Conservation (phyloP, 2,329 filamentous ascomycete species). For the Sporothrix humicola region DNA sequence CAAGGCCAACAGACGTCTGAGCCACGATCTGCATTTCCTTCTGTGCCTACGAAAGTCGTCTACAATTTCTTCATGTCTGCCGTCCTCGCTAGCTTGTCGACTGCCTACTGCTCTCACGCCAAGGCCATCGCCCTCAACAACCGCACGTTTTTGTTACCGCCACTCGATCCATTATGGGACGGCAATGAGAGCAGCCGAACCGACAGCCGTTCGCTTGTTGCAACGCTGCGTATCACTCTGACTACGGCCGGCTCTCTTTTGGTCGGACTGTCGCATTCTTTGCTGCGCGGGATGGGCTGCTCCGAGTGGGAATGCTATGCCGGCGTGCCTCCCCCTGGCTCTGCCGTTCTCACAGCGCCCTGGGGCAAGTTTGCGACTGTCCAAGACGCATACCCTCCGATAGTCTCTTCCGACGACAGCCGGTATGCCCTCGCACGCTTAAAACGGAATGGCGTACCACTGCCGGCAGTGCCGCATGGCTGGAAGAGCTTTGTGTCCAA, state of each 20-base stretch:
- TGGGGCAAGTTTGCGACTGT: conserved; percentile 57
- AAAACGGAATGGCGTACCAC: conserved; percentile 18
- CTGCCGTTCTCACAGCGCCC: conserved; percentile 60
- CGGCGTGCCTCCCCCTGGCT: conserved; percentile 50
- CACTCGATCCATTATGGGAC: conserved; percentile 42
- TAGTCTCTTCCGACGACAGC: not conserved
- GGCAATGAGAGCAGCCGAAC: conserved; percentile 41
- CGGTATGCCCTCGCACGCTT: conserved; percentile 16
- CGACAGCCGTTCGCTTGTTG: conserved; percentile 47
- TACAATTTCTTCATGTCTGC: conserved; percentile 62
- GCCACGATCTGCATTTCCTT: conserved; percentile 39
- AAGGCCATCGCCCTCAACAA: conserved; percentile 60
- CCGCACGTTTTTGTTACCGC: conserved; percentile 56
- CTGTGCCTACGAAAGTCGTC: conserved; percentile 51
- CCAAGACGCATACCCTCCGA: conserved; percentile 43
- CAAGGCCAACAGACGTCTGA: conserved; percentile 6
- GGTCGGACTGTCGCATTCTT: conserved; percentile 55
- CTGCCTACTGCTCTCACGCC: conserved; percentile 55
- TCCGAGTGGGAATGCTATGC: conserved; percentile 53
- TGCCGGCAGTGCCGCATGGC: conserved; percentile 31
- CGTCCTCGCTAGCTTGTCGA: conserved; percentile 57
- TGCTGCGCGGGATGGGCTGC: conserved; percentile 55
- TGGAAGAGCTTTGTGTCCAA: conserved; percentile 54
- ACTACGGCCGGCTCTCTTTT: conserved; percentile 62
- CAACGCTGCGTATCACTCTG: conserved; percentile 59